Evolutionary conservation across 1,284 basidiomycete species (phyloP).

Genomic region (Microbotryomycetes sp.): DNA sequence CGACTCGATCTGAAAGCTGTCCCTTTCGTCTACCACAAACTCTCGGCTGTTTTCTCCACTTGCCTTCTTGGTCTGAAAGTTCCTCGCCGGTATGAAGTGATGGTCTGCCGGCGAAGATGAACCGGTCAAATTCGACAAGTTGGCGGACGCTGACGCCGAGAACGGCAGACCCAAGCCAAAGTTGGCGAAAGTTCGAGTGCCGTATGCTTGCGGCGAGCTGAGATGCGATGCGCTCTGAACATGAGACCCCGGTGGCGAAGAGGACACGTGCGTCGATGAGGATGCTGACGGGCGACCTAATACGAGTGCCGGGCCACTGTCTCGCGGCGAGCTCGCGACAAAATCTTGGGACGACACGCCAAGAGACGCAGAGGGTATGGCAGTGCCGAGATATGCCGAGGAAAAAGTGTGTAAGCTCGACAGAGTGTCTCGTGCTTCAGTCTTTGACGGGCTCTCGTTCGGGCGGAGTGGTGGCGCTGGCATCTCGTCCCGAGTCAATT

Average conservation of each 20-base stretch:
- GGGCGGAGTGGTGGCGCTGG: neutral
- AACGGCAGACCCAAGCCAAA: neutral
- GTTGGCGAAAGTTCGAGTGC: no score
- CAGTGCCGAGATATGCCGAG: neutral
- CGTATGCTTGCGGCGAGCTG: no score
- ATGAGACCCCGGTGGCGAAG: no score
- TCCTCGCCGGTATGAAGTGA: neutral
- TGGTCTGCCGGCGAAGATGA: neutral
- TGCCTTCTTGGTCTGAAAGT: neutral
- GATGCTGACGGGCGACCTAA: no score
- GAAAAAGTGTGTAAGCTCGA: neutral
- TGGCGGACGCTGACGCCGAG: neutral
- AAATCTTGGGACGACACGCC: neutral
- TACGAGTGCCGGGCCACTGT: no score
- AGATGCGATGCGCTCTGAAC: no score
- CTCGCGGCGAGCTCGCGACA: no score
- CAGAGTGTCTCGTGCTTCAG: neutral
- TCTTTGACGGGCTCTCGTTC: neutral
- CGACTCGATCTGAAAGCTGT: constrained; percentile 49
- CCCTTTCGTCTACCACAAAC: neutral
- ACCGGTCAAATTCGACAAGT: neutral
- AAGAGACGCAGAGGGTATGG: neutral
- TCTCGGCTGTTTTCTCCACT: neutral
- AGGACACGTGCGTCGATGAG: no score
- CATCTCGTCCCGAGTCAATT: no score